Evolutionary conservation across 2,329 filamentous ascomycete genomes (phyloP).

Genomic region (Ascochyta fabae): DNA sequence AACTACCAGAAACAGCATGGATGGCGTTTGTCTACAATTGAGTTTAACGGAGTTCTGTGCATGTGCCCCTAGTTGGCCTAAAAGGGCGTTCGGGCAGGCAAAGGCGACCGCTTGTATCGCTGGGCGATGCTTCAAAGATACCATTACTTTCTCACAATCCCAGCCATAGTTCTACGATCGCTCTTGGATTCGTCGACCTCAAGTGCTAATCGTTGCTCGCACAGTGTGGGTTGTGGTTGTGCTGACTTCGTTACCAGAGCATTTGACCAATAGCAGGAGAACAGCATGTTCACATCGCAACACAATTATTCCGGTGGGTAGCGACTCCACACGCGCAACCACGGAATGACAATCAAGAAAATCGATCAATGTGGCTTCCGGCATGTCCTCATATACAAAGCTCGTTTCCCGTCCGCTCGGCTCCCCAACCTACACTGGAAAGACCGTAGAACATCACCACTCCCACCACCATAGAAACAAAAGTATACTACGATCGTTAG

Average conservation of each 20-base stretch:
- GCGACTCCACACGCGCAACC: background rate
- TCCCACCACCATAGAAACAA: background rate
- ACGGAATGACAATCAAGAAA: background rate
- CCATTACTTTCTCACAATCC: conserved; percentile 17
- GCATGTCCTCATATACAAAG: background rate
- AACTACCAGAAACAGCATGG: background rate
- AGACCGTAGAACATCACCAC: background rate
- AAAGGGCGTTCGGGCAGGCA: conserved; percentile 17
- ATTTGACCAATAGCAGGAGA: background rate
- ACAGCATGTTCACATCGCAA: background rate
- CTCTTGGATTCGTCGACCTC: background rate
- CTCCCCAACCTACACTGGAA: conserved; percentile 11
- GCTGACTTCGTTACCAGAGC: background rate
- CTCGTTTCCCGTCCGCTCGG: background rate
- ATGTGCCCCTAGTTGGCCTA: conserved; percentile 4
- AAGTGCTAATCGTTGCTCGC: background rate
- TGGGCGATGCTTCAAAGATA: conserved; percentile 22
- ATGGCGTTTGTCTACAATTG: conserved; percentile 13
- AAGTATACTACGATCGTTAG: background rate
- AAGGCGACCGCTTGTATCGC: conserved; percentile 12
- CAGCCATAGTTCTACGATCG: background rate
- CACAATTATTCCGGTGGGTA: background rate
- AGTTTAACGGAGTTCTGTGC: conserved; percentile 18
- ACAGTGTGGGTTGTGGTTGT: background rate
- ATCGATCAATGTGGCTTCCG: background rate